A percentile compares a stretch with the other conserved stretches of the same genome.
Conservation (phyloP, 2,329 filamentous ascomycete genomes). For the Juglanconis juglandina region DNA sequence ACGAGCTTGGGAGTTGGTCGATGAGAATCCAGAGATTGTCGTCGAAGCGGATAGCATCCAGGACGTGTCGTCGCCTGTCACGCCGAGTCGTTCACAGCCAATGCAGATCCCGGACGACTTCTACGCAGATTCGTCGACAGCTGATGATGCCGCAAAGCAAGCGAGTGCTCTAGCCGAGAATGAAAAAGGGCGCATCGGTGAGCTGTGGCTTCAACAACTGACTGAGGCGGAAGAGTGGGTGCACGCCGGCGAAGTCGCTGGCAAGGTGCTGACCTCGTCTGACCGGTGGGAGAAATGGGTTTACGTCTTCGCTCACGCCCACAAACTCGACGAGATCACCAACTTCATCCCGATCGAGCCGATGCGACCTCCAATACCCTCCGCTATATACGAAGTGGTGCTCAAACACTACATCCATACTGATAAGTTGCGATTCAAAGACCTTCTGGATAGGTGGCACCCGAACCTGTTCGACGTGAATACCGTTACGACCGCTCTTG, state of each 20-base stretch:
- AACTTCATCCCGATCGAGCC: constrained; percentile 74
- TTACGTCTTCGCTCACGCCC: constrained; percentile 81
- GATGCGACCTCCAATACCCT: constrained; percentile 75
- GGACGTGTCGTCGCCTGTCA: constrained; percentile 34
- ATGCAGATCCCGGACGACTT: constrained; percentile 55
- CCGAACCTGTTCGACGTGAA: constrained; percentile 78
- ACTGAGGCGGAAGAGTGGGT: constrained; percentile 72
- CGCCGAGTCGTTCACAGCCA: constrained; percentile 30
- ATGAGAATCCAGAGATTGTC: constrained; percentile 78
- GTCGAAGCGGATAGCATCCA: constrained; percentile 37
- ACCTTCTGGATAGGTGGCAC: constrained; percentile 80
- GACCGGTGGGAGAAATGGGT: constrained; percentile 94
- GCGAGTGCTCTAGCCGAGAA: constrained; percentile 69
- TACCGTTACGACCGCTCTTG: constrained; percentile 72
- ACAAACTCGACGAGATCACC: constrained; percentile 86
- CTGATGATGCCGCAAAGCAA: constrained; percentile 55
- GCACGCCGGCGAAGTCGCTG: constrained; percentile 74
- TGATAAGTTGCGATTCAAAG: constrained; percentile 71
- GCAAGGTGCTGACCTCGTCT: constrained; percentile 75
- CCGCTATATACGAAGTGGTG: constrained; percentile 82
- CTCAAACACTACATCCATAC: constrained; percentile 82
- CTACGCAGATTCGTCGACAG: constrained; percentile 68
- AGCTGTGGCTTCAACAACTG: constrained; percentile 88
- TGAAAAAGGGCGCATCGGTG: constrained; percentile 87
- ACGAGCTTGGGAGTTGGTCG: constrained; percentile 82